Conservation (phyloP, 192 early-diverging fungal species). For the Coemansia sp. region DNA sequence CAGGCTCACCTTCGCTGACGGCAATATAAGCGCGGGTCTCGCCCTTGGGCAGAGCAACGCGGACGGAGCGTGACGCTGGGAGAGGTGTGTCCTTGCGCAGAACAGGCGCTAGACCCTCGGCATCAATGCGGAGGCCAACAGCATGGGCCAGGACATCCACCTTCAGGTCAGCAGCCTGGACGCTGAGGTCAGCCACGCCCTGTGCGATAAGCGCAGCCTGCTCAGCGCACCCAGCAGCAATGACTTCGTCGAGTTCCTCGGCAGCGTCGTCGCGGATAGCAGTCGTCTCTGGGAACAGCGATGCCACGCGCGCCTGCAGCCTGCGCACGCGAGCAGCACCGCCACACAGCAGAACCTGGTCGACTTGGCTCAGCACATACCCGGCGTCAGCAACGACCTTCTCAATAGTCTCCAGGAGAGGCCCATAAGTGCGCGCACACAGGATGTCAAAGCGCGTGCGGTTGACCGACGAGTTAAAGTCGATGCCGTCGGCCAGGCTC, state of each 20-base stretch:
- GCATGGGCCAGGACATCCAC: constrained; percentile 56
- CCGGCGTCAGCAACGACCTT: constrained; percentile 65
- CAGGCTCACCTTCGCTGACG: constrained; percentile 77
- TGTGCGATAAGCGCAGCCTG: constrained; percentile 78
- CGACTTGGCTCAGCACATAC: constrained; percentile 69
- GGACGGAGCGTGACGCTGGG: constrained; percentile 74
- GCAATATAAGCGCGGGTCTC: constrained; percentile 71
- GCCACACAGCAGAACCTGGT: constrained; percentile 88
- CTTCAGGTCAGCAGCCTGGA: constrained; percentile 12
- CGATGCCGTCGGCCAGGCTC: constrained; percentile 85
- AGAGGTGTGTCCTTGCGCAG: constrained; percentile 82
- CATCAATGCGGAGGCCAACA: constrained; percentile 72
- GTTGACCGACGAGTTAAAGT: constrained; percentile 79
- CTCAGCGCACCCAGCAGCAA: constrained; percentile 83
- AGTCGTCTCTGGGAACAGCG: constrained; percentile 69
- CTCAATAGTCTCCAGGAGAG: constrained; percentile 64
- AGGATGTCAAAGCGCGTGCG: constrained; percentile 90
- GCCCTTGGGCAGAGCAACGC: constrained; percentile 63
- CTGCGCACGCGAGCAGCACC: constrained; percentile 84
- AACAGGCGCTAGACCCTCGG: constrained; percentile 72
- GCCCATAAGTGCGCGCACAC: constrained; percentile 69
- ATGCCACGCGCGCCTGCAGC: constrained; percentile 71
- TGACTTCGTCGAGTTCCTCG: constrained; percentile 91
- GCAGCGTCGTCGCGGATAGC: constrained; percentile 62
- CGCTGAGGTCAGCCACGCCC: constrained; percentile 9